Base-by-base conservation (phyloP, 371 early-diverging fungal genomes). In the Saksenaea oblongispora region DNA sequence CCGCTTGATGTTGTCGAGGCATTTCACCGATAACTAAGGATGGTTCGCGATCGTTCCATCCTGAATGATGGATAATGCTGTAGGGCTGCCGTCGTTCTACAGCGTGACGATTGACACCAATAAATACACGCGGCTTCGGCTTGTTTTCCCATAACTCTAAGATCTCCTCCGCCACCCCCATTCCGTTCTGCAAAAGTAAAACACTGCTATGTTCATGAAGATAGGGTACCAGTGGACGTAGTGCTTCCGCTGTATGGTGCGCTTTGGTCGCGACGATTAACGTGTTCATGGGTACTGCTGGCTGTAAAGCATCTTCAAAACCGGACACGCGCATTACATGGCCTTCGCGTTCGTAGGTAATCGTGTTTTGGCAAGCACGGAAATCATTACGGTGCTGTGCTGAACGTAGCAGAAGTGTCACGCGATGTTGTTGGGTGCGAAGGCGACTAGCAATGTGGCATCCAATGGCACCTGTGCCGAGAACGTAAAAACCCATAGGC, bases 171-270 rank as follows among this genome's bases (percentile, higher is more conserved):
- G 71, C 70, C 2, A 75, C 66, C 22, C 89, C 89, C 87, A 88
- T 84, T 7, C 89, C 89, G 55, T 89, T 89, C 60, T 87, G 87
- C 47, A 89, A 42, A 55, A 89, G 64, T 8, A 87, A 60, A 2
- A 87, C 73, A 0, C 79, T 74, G 8, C 81, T 83, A 10, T 70
- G 53, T 5, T 70, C 14, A n/a, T 62, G 63, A n/a, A 88, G 57
- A 1, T 81, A 70, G 1, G 65, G 54, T 15, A 62, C 64, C 13
- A 88, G 57, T 5, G 72, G 66, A 26, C 63, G 39, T n/a, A 82
- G 56, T 0, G 88, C 88, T 14, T 65, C 64, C 2, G 68, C 41
- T 1, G 84, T 76, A 54, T 85, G 76, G 42, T 83, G 81, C 2
- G 86, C 79, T 53, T 83, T 83, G 10, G 83, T 80, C 1, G 76